Percentiles rank a stretch among this genome's conserved stretches.
Evolutionary conservation across 1,284 basidiomycete genomes (phyloP).

Genomic region (Cutaneotrichosporon daszewskae): DNA sequence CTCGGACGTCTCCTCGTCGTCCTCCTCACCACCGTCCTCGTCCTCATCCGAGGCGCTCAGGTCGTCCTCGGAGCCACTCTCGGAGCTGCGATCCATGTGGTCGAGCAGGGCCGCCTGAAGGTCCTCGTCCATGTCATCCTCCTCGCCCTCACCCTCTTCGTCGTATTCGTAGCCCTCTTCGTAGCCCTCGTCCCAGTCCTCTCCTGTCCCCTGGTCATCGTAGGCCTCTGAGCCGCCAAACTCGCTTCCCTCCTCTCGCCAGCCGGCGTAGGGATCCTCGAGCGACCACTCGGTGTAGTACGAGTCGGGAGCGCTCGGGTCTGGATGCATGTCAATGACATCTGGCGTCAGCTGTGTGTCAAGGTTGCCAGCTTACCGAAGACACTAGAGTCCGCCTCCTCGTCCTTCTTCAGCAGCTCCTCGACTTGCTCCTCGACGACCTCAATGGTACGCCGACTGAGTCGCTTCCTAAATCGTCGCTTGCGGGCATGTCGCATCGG

Average conservation of each 20-base stretch:
- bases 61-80: constrained; percentile 26
- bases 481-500: constrained; percentile 88
- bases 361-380: constrained; percentile 22
- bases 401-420: constrained; percentile 78
- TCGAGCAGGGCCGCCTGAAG: constrained; percentile 36
- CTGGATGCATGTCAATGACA: constrained; percentile 34
- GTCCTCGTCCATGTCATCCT: constrained; percentile 31
- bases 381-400: constrained; percentile 59
- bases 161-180: constrained; percentile 37
- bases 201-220: constrained; percentile 50
- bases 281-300: constrained; percentile 34
- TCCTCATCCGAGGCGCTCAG: constrained; percentile 59
- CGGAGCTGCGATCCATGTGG: constrained; percentile 28
- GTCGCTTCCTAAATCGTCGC: constrained; percentile 76
- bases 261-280: constrained; percentile 37
- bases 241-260: constrained; percentile 54
- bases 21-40: constrained; percentile 64
- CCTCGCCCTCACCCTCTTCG: constrained; percentile 28
- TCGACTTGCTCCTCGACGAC: constrained; percentile 97
- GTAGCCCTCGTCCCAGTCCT: constrained; percentile 32
- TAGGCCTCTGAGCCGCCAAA: constrained; percentile 56
- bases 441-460: constrained; percentile 69
- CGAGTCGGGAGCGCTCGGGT: constrained; percentile 35
- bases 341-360: constrained; percentile 18
- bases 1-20: constrained; percentile 57